A percentile compares a stretch with the other conserved stretches of the same genome.
Conservation (phyloP, 2,329 filamentous ascomycete species). For the Xylaria arbuscula region DNA sequence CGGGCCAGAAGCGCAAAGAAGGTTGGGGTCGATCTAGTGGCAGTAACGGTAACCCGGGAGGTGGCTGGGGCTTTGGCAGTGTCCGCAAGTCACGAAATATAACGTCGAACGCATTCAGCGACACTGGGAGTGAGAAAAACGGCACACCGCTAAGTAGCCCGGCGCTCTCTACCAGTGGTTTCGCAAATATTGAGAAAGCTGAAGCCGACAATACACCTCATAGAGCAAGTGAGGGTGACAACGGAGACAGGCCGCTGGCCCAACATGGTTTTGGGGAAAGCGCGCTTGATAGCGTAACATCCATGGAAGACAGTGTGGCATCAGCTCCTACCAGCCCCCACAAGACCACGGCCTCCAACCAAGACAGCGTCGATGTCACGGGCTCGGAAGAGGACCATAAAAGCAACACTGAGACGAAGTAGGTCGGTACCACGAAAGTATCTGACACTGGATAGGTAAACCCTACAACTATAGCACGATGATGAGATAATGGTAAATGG, state of each 20-base stretch:
- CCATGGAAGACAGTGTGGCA: conserved; percentile 42
- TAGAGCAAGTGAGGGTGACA: conserved; percentile 42
- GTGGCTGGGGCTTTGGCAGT: conserved; percentile 52
- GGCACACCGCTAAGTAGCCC: conserved; percentile 51
- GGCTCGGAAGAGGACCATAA: conserved; percentile 5
- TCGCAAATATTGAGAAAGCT: conserved; percentile 52
- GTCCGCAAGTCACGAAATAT: conserved; percentile 47
- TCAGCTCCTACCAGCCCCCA: conserved; percentile 44
- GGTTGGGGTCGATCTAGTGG: conserved; percentile 53
- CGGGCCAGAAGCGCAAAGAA: conserved; percentile 78
- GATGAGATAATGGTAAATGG: conserved; percentile 21
- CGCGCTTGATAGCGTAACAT: conserved; percentile 54
- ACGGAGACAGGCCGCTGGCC: conserved; percentile 50
- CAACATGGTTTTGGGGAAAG: conserved; percentile 60
- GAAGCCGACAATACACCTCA: conserved; percentile 39
- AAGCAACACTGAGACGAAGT: conserved; percentile 7
- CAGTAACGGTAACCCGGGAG: conserved; percentile 51
- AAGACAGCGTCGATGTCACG: conserved; percentile 15
- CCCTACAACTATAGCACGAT: background rate
- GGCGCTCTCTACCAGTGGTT: conserved; percentile 52
- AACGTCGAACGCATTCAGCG: conserved; percentile 41
- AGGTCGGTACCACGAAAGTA: background rate
- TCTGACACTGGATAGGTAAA: background rate
- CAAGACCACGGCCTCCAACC: conserved; percentile 35
- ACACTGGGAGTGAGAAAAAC: conserved; percentile 50